These are phyloP conservation scores for Scleromitrula shiraiana DNA, from an alignment of 2,329 filamentous ascomycete species.

Conservation along the genomic window DNA sequence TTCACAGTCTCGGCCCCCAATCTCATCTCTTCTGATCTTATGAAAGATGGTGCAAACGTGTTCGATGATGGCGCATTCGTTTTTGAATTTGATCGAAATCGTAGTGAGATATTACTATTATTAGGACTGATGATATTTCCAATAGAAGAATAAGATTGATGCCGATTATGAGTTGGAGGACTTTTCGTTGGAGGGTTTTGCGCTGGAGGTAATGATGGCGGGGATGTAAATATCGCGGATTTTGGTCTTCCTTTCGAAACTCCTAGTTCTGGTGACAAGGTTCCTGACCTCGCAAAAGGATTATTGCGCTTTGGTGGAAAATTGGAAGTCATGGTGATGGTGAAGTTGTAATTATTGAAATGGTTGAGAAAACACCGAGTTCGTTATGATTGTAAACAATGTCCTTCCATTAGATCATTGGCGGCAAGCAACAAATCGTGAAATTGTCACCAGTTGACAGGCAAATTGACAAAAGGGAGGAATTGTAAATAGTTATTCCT, in stretches of 20 bases:
- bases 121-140: slow-evolving; percentile 31
- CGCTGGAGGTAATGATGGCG: slow-evolving; percentile 28
- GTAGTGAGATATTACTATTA: slow-evolving; percentile 19
- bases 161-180: slow-evolving; percentile 52
- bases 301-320: slow-evolving; percentile 70
- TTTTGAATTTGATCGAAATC: slow-evolving; percentile 54
- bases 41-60: slow-evolving; percentile 95
- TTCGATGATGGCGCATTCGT: slow-evolving; percentile 57
- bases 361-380: slow-evolving; percentile 4
- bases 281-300: slow-evolving; percentile 65
- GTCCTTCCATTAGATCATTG: slow-evolving; percentile 4
- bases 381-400: slow-evolving; percentile 9
- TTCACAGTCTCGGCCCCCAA: slow-evolving; percentile 47
- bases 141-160: slow-evolving; percentile 53
- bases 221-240: slow-evolving; percentile 56
- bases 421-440: too few relatives aligned
- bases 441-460: too few relatives aligned
- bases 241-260: slow-evolving; percentile 54
- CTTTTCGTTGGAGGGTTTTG: slow-evolving; percentile 44
- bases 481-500: too few relatives aligned
- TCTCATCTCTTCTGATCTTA: slow-evolving; percentile 75
- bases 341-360: slow-evolving; percentile 13
- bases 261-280: slow-evolving; percentile 54
- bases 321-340: slow-evolving; percentile 43
- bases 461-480: too few relatives aligned